Conservation (phyloP, 129 eudicot genomes). For the Escallonia rubra region DNA sequence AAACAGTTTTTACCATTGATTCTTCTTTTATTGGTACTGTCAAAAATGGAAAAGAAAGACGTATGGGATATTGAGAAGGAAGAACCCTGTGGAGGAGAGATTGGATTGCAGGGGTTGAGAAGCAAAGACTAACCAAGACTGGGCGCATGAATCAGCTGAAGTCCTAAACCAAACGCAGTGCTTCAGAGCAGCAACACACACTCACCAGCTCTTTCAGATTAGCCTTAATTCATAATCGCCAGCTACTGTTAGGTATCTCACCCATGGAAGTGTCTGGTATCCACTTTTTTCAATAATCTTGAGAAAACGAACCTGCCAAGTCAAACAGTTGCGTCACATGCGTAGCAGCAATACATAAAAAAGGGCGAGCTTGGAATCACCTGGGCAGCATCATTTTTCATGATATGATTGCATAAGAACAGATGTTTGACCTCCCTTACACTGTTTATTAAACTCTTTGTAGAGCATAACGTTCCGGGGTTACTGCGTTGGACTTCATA, state of each 20-base stretch:
- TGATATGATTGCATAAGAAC: too few relatives aligned
- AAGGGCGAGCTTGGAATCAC: too few relatives aligned
- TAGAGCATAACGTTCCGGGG: too few relatives aligned
- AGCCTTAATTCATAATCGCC: conserved; percentile 65
- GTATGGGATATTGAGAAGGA: not conserved
- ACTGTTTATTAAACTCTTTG: too few relatives aligned
- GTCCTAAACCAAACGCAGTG: not conserved
- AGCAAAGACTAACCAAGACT: not conserved
- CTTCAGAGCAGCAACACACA: not conserved
- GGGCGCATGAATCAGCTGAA: not conserved
- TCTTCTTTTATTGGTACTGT: too few relatives aligned
- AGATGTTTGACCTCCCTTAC: too few relatives aligned
- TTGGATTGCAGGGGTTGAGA: not conserved
- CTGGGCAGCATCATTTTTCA: too few relatives aligned
- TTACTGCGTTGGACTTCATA: not conserved
- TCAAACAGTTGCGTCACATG: not conserved
- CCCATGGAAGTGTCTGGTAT: conserved; percentile 72
- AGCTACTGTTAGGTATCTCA: conserved; percentile 64
- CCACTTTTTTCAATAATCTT: conserved; percentile 67
- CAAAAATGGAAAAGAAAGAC: too few relatives aligned
- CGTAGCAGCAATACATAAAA: too few relatives aligned
- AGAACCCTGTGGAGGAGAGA: not conserved
- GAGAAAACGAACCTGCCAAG: conserved; percentile 49
- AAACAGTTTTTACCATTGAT: too few relatives aligned
- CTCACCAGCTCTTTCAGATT: conserved; percentile 15